Conservation (phyloP, 1,284 basidiomycete species). For the Spongispora temasekensis region DNA sequence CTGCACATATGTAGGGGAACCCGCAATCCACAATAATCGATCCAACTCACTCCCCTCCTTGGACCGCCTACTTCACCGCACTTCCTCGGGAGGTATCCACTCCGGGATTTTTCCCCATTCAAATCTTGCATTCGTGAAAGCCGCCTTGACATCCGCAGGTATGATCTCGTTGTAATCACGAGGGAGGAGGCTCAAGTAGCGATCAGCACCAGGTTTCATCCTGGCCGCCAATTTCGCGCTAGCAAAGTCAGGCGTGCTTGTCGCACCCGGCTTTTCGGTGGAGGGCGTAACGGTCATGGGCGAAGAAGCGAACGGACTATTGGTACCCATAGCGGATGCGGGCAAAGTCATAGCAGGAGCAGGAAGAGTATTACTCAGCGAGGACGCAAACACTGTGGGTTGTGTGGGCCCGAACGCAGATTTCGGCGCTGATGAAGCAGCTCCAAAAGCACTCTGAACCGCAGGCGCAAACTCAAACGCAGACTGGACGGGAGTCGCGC, state of each 20-base stretch:
- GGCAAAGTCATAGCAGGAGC: conserved; percentile 17
- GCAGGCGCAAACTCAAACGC: conserved; percentile 33
- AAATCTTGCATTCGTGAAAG: conserved; percentile 65
- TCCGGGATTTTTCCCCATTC: conserved; percentile 77
- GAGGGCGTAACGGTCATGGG: conserved; percentile 27
- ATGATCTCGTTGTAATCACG: conserved; percentile 55
- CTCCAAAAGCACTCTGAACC: conserved; percentile 31
- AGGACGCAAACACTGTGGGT: conserved; percentile 17
- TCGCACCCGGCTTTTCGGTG: conserved; percentile 23
- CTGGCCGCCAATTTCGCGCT: conserved; percentile 40
- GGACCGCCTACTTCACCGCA: too few species aligned
- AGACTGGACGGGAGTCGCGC: conserved; percentile 22
- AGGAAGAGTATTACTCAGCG: conserved; percentile 15
- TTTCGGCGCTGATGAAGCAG: conserved; percentile 20
- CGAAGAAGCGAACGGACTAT: conserved; percentile 29
- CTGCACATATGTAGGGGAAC: too few species aligned
- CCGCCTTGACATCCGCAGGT: conserved; percentile 53
- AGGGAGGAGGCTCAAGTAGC: conserved; percentile 61
- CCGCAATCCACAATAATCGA: not conserved
- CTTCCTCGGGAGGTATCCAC: conserved; percentile 72
- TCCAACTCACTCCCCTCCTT: too few species aligned
- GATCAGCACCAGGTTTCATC: conserved; percentile 46
- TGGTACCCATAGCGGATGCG: conserved; percentile 18
- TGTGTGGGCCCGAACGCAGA: conserved; percentile 34
- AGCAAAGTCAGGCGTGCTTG: conserved; percentile 46